A percentile compares a stretch with the other conserved stretches of the same genome.
Conservation (phyloP, 1,139 yeast species). For the Candida buenavistaensis region DNA sequence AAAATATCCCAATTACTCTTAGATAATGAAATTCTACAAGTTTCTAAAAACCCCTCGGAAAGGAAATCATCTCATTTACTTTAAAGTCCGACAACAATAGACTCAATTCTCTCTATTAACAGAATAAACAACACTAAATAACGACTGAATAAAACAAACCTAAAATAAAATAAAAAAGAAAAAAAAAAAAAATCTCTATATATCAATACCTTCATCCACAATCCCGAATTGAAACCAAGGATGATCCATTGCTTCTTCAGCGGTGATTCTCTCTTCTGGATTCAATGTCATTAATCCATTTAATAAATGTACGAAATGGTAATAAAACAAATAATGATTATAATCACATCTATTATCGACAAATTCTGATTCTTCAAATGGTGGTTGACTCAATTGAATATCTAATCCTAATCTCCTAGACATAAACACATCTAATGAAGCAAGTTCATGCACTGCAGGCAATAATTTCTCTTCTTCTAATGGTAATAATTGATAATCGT, state of each 20-base stretch:
- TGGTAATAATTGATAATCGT: constrained; percentile 36
- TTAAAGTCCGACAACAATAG: too few species aligned
- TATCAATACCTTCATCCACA: constrained; percentile 68
- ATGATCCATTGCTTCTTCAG: constrained; percentile 69
- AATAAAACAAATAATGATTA: constrained; percentile 58
- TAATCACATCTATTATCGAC: constrained; percentile 22
- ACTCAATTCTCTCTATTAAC: too few species aligned
- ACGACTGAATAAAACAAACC: neutral
- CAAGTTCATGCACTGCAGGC: constrained; percentile 52
- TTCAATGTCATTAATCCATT: constrained; percentile 61
- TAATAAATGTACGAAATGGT: constrained; percentile 67
- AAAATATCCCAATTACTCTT: too few species aligned
- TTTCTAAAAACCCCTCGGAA: too few species aligned
- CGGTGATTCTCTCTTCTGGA: constrained; percentile 63
- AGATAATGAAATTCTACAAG: too few species aligned
- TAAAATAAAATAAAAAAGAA: neutral
- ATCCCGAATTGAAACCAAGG: constrained; percentile 78
- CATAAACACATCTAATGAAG: constrained; percentile 51
- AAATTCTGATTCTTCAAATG: constrained; percentile 42
- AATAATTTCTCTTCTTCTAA: constrained; percentile 30
- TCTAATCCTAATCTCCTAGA: constrained; percentile 39
- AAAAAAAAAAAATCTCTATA: neutral
- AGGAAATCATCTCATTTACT: too few species aligned
- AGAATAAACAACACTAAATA: neutral
- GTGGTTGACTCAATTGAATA: constrained; percentile 42